phyloP scores from a whole-genome alignment of 129 eudicot species.

The Glebionis coronaria region DNA sequence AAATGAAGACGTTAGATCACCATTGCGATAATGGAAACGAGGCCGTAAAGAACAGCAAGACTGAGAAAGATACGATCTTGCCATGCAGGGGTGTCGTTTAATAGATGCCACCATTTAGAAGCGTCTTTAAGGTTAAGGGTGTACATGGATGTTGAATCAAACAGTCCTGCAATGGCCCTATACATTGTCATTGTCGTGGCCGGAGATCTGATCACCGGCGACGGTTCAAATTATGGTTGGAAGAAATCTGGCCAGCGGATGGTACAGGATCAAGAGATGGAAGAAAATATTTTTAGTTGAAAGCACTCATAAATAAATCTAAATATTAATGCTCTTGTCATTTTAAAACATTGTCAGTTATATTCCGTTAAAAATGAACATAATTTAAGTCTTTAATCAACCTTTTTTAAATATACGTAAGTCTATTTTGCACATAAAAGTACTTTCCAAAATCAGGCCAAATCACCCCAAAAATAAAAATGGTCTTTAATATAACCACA shows the following conservation, averaged over 20 bases:
- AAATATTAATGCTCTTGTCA: too few relatives aligned
- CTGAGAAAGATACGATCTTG: constrained; percentile 72
- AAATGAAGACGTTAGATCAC: constrained; percentile 24
- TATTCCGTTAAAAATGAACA: too few relatives aligned
- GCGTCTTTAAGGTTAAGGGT: constrained; percentile 55
- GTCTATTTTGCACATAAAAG: too few relatives aligned
- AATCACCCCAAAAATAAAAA: too few relatives aligned
- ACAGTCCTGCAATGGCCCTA: constrained; percentile 41
- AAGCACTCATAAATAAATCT: too few relatives aligned
- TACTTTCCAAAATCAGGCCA: too few relatives aligned
- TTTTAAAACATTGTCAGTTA: too few relatives aligned
- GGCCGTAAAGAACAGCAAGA: constrained; percentile 63
- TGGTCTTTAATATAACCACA: too few relatives aligned
- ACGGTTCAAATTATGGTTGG: constrained; percentile 24
- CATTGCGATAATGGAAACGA: constrained; percentile 68
- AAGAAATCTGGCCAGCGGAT: constrained; percentile 8
- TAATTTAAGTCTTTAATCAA: too few relatives aligned
- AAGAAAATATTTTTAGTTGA: constrained; percentile 9
- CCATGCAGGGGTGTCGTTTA: constrained; percentile 62
- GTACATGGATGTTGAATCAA: constrained; percentile 28
- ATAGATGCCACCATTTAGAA: constrained; percentile 59
- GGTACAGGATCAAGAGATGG: not conserved
- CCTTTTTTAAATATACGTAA: too few relatives aligned
- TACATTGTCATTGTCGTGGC: constrained; percentile 48
- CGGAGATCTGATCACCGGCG: constrained; percentile 27